Percentiles rank a stretch among this genome's conserved stretches.
phyloP scores from a whole-genome alignment of 2,329 filamentous ascomycete species.

The Xylariaceae sp. region DNA sequence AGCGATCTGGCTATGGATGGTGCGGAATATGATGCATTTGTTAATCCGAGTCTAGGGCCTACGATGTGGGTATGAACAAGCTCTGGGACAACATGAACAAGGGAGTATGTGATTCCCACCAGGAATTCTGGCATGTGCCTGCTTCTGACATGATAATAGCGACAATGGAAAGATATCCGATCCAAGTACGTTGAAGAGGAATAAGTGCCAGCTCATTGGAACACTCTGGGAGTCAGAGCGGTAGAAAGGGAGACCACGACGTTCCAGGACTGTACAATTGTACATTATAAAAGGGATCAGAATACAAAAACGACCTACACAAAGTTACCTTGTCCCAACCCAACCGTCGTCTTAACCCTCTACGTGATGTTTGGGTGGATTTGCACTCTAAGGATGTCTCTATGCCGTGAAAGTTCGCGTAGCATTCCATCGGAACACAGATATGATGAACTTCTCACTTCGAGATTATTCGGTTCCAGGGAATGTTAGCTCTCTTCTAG shows the following conservation, averaged over 20 bases:
- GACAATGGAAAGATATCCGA: constrained; percentile 99
- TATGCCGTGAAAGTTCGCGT: too few species aligned
- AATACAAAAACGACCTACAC: constrained; percentile 10
- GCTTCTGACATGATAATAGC: constrained; percentile 58
- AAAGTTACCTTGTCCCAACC: neutral
- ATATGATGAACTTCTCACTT: too few species aligned
- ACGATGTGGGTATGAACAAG: constrained; percentile 79
- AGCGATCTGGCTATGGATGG: constrained; percentile 41
- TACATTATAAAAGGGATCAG: constrained; percentile 30
- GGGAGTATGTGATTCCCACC: constrained; percentile 68
- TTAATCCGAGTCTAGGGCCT: constrained; percentile 64
- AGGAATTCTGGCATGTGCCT: neutral
- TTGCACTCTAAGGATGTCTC: too few species aligned
- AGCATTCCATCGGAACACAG: too few species aligned
- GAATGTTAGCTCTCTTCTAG: too few species aligned
- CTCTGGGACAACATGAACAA: constrained; percentile 91
- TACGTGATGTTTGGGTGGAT: neutral
- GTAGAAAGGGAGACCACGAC: constrained; percentile 29
- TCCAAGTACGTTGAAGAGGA: constrained; percentile 76
- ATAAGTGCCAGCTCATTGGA: constrained; percentile 17
- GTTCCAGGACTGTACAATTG: constrained; percentile 23
- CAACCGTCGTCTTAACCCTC: too few species aligned
- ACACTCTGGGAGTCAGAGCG: constrained; percentile 62
- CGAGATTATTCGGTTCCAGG: too few species aligned
- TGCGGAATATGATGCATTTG: constrained; percentile 11